Percentiles rank a stretch among this genome's conserved stretches.
Conservation (phyloP, 73 alveolate genomes). For the Effrenium voratum region DNA sequence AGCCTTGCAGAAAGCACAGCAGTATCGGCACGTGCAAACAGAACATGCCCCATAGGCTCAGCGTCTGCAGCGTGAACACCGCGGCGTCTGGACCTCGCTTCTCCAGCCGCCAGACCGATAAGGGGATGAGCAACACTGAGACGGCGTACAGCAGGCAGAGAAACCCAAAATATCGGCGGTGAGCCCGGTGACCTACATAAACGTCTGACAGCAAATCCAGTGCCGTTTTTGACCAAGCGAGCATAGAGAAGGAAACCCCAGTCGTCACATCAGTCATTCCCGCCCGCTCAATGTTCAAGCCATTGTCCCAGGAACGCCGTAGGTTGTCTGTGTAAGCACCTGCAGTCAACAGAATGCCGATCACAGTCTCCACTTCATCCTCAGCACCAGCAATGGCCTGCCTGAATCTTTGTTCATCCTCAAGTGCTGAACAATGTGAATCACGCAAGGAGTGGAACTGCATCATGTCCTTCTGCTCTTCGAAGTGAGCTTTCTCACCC, state of each 20-base stretch:
- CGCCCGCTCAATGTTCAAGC: slow-evolving; percentile 16
- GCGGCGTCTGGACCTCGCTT: not conserved
- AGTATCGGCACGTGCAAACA: not conserved
- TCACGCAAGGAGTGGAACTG: slow-evolving; percentile 21
- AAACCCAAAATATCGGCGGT: not conserved
- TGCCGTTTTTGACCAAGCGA: not conserved
- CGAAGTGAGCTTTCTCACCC: slow-evolving; percentile 16
- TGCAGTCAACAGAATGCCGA: slow-evolving; percentile 21
- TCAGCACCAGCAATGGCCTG: slow-evolving; percentile 11
- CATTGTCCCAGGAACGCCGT: slow-evolving; percentile 20
- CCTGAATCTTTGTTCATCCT: not conserved
- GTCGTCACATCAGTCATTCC: slow-evolving; percentile 45
- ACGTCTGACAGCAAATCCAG: not conserved
- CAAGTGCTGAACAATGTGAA: slow-evolving; percentile 10
- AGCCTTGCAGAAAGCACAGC: not conserved
- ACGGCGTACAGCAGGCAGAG: not conserved
- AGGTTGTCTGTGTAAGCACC: slow-evolving; percentile 56
- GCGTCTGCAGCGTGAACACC: not conserved
- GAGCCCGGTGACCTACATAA: not conserved
- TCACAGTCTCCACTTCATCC: slow-evolving; percentile 58
- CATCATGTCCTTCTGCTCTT: slow-evolving; percentile 47
- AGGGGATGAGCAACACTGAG: not conserved
- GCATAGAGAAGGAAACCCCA: not conserved
- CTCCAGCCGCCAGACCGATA: not conserved
- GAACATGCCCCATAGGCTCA: not conserved